These are phyloP conservation scores for Fagus crenata DNA, from an alignment of 306 rosid species.

Conservation along the genomic window DNA sequence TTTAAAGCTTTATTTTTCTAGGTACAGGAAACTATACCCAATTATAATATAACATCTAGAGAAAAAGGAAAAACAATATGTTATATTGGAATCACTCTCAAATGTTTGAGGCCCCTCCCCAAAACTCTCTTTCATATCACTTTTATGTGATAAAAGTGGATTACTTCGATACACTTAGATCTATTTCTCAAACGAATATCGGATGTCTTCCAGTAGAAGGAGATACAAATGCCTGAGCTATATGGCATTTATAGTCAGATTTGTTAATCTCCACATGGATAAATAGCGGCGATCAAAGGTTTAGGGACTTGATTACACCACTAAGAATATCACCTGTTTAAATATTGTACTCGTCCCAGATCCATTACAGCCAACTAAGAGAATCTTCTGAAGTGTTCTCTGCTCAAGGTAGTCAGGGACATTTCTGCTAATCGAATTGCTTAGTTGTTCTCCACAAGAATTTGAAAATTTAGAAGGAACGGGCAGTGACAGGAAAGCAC, in stretches of 20 bases:
- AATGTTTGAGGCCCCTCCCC: conserved; percentile 18
- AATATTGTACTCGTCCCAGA: conserved; percentile 98
- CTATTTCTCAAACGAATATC: not conserved
- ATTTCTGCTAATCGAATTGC: conserved; percentile 48
- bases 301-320: conserved; percentile 8
- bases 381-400: conserved; percentile 81
- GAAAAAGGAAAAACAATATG: not conserved
- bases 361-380: conserved; percentile 86
- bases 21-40: not conserved
- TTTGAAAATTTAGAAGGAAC: conserved; percentile 71
- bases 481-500: conserved; percentile 86
- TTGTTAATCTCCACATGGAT: conserved; percentile 19
- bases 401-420: conserved; percentile 83
- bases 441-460: conserved; percentile 59
- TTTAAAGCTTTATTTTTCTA: too few species aligned
- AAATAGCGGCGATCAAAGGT: conserved; percentile 12
- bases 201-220: not conserved
- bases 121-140: conserved; percentile 19
- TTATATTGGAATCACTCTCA: not conserved
- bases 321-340: conserved; percentile 72
- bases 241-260: conserved; percentile 4
- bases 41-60: not conserved
- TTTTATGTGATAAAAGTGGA: conserved; percentile 13
- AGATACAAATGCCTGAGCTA: not conserved
- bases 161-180: conserved; percentile 6